A percentile compares a stretch with the other conserved stretches of the same genome.
Conservation (phyloP, 495 filamentous ascomycete genomes). For the Hypoxylon fuscum region DNA sequence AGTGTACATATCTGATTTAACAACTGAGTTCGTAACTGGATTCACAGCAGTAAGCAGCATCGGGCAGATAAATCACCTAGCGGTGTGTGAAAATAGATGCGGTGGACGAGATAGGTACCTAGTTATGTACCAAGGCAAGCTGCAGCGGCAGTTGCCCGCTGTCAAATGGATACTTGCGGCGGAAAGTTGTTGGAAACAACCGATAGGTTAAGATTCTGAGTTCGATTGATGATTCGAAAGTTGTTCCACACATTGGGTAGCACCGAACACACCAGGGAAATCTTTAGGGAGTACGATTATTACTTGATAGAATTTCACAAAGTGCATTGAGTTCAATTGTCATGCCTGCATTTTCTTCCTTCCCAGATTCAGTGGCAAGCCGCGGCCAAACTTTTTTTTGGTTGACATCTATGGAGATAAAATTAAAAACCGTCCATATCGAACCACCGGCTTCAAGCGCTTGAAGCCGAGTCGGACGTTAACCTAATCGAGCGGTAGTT, state of each 20-base stretch:
- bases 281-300: too few species aligned
- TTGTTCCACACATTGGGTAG: too few species aligned
- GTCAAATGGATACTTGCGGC: too few species aligned
- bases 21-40: not conserved
- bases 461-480: constrained; percentile 9
- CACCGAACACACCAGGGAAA: too few species aligned
- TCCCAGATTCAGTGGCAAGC: constrained; percentile 5
- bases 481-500: constrained; percentile 5
- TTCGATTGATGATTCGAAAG: not conserved
- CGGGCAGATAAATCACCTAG: not conserved
- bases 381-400: constrained; percentile 12
- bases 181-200: too few species aligned
- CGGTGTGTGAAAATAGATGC: not conserved
- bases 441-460: constrained; percentile 13
- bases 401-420: constrained; percentile 17
- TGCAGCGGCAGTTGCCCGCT: too few species aligned
- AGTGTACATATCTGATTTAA: not conserved
- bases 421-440: constrained; percentile 4
- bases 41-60: too few species aligned
- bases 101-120: too few species aligned
- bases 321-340: not conserved
- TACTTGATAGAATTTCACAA: too few species aligned
- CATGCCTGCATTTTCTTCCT: not conserved
- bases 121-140: too few species aligned
- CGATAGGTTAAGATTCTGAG: not conserved